Evolutionary conservation across 116 monocot genomes (phyloP).

Genomic region (Zostera marina): DNA sequence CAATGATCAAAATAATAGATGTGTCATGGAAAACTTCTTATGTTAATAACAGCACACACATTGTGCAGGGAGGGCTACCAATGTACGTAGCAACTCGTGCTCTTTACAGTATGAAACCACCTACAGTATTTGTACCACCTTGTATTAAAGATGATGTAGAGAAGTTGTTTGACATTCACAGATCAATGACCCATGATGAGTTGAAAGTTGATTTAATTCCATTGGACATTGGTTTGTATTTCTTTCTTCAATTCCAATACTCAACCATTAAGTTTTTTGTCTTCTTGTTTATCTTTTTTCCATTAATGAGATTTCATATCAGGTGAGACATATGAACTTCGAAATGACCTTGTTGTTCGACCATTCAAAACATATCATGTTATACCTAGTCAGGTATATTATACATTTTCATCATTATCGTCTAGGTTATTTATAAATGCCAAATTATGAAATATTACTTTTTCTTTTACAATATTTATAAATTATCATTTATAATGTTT

Average conservation of each 20-base stretch:
- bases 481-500: too few species aligned
- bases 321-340: conserved; percentile 95
- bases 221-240: conserved; percentile 67
- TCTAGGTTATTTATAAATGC: background rate
- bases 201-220: conserved; percentile 75
- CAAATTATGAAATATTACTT: too few species aligned
- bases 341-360: conserved; percentile 92
- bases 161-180: conserved; percentile 69
- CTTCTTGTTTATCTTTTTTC: conserved; percentile 1
- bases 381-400: conserved; percentile 81
- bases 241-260: background rate
- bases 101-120: conserved; percentile 80
- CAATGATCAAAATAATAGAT: too few species aligned
- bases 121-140: conserved; percentile 81
- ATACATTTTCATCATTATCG: too few species aligned
- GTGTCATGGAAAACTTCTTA: background rate
- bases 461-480: too few species aligned
- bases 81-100: conserved; percentile 91
- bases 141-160: conserved; percentile 82
- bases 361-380: conserved; percentile 93
- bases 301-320: conserved; percentile 2
- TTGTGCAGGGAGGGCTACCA: conserved; percentile 76
- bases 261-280: background rate
- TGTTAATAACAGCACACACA: background rate
- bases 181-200: conserved; percentile 66